Base-by-base conservation (phyloP, 73 alveolate species). In the Paramecium caudatum region DNA sequence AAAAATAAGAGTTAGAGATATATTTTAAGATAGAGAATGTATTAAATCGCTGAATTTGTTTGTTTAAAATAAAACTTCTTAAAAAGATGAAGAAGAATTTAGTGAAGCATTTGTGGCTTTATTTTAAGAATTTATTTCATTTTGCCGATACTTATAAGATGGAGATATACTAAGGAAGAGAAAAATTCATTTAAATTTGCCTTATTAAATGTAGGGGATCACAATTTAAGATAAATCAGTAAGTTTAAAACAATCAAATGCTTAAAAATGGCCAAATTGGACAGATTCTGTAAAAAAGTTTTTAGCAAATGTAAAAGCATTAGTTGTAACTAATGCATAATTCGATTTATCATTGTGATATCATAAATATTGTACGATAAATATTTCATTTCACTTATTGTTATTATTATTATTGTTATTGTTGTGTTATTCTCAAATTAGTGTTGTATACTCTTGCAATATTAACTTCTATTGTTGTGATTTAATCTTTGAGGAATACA, bases 391-490 rank as follows among this genome's bases (percentile, higher is more conserved):
- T 55, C 46, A 43, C 45, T 55, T 55, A 55, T 55, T 17, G 80
- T 10, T 65, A 65, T 65, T 65, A 17, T 17, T 19, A 61, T 62
- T 46, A 43, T 82, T 37, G 30, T 83, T 93, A 46, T 94, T 46
- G 43, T 92, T 92, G 39, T 93, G 86, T 25, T 91, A 83, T 36
- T 46, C 90, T 91, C 69, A 96, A 96, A 62, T 92, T 82, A 81
- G 96, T 91, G 88, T 96, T 96, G 92, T 96, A 96, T 36, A 96
- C 92, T 91, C 99, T 96, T 5, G 99, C 98, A 49, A 96, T 91
- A 85, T 96, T 96, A 39, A 96, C 99, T 91, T 96, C 99, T 55
- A 95, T 86, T 34, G 97, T 92, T 39, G 99, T 96, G 92, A 96
- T 96, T 90, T 96, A 96, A 87, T 96, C 99, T 63, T 96, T 96